phyloP scores from a whole-genome alignment of 2,329 filamentous ascomycete genomes.

The Pyricularia sp. region DNA sequence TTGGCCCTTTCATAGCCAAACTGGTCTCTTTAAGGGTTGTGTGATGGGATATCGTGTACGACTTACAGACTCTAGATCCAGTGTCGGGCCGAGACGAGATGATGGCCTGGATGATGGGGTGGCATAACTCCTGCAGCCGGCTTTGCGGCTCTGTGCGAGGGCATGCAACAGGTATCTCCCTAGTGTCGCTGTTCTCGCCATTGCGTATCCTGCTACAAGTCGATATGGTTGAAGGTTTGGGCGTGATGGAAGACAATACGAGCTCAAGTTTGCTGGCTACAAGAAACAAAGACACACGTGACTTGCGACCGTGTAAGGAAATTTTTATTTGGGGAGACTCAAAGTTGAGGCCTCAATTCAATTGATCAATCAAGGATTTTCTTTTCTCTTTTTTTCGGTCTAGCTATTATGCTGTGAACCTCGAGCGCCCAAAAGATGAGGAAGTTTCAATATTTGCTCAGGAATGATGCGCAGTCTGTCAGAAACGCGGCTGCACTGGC shows the following conservation, averaged over 20 bases:
- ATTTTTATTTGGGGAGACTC: background rate
- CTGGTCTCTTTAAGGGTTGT: background rate
- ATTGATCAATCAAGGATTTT: background rate
- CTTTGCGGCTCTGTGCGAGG: background rate
- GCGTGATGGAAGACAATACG: background rate
- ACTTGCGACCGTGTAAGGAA: background rate
- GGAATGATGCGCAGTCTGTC: background rate
- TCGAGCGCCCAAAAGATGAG: no score
- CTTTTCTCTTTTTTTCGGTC: no score
- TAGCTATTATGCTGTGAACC: background rate
- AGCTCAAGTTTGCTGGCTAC: background rate
- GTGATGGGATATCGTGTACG: no score
- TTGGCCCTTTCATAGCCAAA: background rate
- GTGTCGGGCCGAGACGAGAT: conserved; percentile 28
- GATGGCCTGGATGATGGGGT: background rate
- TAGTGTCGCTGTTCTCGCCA: background rate
- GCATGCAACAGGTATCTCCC: background rate
- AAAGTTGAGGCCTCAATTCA: no score
- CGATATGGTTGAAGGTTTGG: background rate
- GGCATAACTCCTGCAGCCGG: conserved; percentile 1
- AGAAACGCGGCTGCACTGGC: background rate
- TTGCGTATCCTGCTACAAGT: background rate
- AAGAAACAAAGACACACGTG: background rate
- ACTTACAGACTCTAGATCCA: conserved; percentile 52
- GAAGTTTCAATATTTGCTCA: background rate